Percentiles rank a stretch among this genome's conserved stretches.
Conservation (phyloP, 176 grass and related monocot genomes). For the Eragrostis nindensis region DNA sequence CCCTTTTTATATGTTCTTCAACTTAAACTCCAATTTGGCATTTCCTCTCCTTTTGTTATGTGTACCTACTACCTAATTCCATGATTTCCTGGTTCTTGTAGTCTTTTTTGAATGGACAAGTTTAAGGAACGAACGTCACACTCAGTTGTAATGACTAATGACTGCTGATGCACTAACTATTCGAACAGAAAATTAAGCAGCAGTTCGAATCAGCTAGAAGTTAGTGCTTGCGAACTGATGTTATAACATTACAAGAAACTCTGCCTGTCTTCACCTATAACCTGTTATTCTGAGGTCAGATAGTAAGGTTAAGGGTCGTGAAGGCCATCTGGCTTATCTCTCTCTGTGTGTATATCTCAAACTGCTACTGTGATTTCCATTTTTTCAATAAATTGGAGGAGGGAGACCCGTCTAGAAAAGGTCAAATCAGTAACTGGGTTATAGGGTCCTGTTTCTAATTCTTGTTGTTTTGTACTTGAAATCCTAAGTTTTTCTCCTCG, state of each 20-base stretch:
- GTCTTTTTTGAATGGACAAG: slow-evolving; percentile 26
- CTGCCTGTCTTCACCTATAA: no score
- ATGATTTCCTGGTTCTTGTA: slow-evolving; percentile 4
- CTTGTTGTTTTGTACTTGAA: neutral
- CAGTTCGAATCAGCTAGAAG: neutral
- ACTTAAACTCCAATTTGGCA: slow-evolving; percentile 3
- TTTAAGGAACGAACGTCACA: slow-evolving; percentile 28
- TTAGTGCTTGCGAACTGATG: no score
- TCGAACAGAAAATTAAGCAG: slow-evolving; percentile 10
- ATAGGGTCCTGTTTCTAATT: slow-evolving; percentile 4
- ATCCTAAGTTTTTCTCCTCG: slow-evolving; percentile 1
- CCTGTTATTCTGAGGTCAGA: no score
- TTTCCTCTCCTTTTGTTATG: slow-evolving; percentile 10
- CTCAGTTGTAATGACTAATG: neutral
- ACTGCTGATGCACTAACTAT: slow-evolving; percentile 6
- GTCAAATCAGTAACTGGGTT: neutral
- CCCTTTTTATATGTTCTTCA: neutral
- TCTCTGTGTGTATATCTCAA: no score
- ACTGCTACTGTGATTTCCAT: no score
- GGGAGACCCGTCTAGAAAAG: no score
- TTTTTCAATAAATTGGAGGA: no score
- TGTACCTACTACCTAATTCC: slow-evolving; percentile 16
- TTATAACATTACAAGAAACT: no score
- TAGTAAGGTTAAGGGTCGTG: no score
- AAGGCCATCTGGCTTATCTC: no score